Percentiles rank a stretch among this genome's conserved stretches.
Conservation (phyloP, 2,329 filamentous ascomycete genomes). For the Cytospora leucostoma region DNA sequence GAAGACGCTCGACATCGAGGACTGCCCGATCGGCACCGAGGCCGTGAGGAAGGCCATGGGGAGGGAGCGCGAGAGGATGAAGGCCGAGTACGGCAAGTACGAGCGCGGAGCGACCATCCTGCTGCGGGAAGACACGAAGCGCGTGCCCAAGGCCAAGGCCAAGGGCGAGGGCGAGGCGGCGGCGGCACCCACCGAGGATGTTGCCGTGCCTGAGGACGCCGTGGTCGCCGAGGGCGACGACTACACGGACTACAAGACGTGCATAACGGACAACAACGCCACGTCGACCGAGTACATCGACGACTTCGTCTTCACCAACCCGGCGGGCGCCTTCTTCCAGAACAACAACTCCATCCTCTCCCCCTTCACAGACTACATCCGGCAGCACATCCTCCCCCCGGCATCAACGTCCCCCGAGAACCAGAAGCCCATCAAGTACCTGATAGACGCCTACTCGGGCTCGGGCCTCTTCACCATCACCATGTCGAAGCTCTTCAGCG, state of each 20-base stretch:
- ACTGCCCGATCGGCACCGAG: slow-evolving; percentile 92
- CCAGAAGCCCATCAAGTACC: slow-evolving; percentile 66
- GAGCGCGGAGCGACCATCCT: slow-evolving; percentile 83
- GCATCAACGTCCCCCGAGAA: slow-evolving; percentile 32
- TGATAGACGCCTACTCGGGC: slow-evolving; percentile 97
- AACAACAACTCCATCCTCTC: slow-evolving; percentile 99
- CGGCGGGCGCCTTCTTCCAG: slow-evolving; percentile 94
- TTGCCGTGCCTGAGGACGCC: slow-evolving; percentile 41
- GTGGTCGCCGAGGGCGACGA: slow-evolving; percentile 55
- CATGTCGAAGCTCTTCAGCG: slow-evolving; percentile 78
- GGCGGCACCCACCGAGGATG: slow-evolving; percentile 34
- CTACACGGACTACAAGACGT: slow-evolving; percentile 79
- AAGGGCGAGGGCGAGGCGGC: no score
- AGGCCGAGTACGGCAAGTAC: slow-evolving; percentile 69
- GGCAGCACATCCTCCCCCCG: slow-evolving; percentile 70
- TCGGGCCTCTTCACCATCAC: slow-evolving; percentile 97
- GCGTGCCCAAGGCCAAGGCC: slow-evolving; percentile 54
- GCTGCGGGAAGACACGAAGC: slow-evolving; percentile 79
- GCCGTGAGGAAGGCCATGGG: slow-evolving; percentile 79
- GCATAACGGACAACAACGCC: slow-evolving; percentile 82
- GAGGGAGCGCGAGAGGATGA: slow-evolving; percentile 75
- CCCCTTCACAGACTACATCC: slow-evolving; percentile 83
- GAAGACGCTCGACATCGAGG: slow-evolving; percentile 88
- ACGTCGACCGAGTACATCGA: slow-evolving; percentile 87
- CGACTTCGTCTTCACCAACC: slow-evolving; percentile 82